Base-by-base conservation (phyloP, 768 basidiomycete species). In the Peribolospora kevripleyi region DNA sequence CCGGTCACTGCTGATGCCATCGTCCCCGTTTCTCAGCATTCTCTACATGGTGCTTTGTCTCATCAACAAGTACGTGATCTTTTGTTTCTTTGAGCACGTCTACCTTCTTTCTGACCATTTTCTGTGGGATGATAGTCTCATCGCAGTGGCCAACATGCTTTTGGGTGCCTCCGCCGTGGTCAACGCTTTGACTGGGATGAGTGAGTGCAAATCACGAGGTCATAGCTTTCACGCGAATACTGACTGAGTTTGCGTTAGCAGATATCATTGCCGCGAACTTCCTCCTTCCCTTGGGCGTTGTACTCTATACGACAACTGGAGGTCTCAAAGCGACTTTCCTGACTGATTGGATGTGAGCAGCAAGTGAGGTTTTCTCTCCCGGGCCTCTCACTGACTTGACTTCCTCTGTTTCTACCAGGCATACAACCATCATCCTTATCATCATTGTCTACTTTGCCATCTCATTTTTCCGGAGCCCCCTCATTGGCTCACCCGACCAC, bases 141-240 rank as follows among this genome's bases (percentile, higher is more conserved):
- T 77, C 41, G 72, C 74, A 9, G 72, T 72, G 56, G 73, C 74
- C 10, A 73, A 71, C 8, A 60, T 77, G 5, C 67, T 77, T 2
- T 68, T 74, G 6, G 73, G 73, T 54, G 73, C 72, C 5, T 69
- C 70, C 10, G 72, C 72, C 0, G 71, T 70, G 1, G 70, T 74
- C 42, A 71, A 70, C 14, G 68, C 71, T 0, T 61, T 74, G 39
- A 74, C 73, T 3, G 69, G 71, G 9, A 73, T 73, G 68, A 71
- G 71, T 54, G 65, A 67, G 54, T 61, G 67, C 50, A 25, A 25
- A 25, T 25, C 25, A 25, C 25, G 25, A 25, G 25, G 25, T 25
- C 25, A 25, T 25, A 25, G 25, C 25, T 25, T 25, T 25, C 25
- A 25, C 25, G 25, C 25, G 25, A 25, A 25, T 25, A 25, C 25